Base-by-base conservation (phyloP, 495 filamentous ascomycete genomes). In the Aspergillus haitiensis region DNA sequence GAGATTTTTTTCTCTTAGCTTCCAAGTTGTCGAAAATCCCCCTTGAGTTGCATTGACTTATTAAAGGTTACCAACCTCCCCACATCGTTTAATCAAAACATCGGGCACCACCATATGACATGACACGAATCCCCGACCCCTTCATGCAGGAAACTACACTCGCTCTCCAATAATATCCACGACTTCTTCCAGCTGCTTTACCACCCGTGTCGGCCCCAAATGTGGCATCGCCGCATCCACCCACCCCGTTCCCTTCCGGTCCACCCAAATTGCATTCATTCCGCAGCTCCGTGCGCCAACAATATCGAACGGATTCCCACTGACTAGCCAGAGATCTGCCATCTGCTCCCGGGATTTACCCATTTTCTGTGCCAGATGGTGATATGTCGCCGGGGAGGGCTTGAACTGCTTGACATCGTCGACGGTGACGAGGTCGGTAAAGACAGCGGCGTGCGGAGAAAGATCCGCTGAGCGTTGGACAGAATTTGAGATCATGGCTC, bases 221-320 rank as follows among this genome's bases (percentile, higher is more conserved):
- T 58, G 55, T 7, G 72, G 73, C 32, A 52, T 49, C 0, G 61
- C 65, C 6, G 56, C 55, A 64, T 81, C 79, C 45, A 63, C 60
- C 78, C 78, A 81, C 39, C 76, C 75, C 8, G 37, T 48, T 1
- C 80, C 77, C 7, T 61, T 70, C 7, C 88, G 73, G 72, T 92
- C 88, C 13, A 92, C 82, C 86, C 90, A 93, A 9, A 81, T 83
- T 15, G 86, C 82, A 61, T 81, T 77, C 74, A 93, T 68, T 0
- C 77, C 80, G 16, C 68, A 64, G 16, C 56, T 68, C 44, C 71
- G 69, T 13, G 78, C 75, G 7, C 80, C 78, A 2, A 75, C 81
- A n/a, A 91, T 75, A 67, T 95, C 91, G 69, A 95, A 95, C 7
- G 91, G 86, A 68, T 94, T 96, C 7, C 83, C 81, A 62, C 83